Evolutionary conservation across 257 asterid genomes (phyloP).

Genomic region (Misopates orontium): DNA sequence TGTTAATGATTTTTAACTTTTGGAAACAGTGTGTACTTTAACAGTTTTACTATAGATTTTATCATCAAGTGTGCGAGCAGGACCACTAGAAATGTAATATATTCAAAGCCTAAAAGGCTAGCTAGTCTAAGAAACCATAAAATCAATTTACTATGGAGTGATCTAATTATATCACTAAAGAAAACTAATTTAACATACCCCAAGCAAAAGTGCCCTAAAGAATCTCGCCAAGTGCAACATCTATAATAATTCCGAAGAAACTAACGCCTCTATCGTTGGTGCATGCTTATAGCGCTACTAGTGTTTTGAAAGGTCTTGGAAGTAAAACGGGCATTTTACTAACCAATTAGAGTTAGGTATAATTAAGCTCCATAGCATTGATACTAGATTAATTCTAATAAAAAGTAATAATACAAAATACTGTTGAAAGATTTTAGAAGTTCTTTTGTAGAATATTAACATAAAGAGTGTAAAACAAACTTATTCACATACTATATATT

Average conservation of each 20-base stretch:
- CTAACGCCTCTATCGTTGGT: background rate
- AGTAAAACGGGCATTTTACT: too few relatives aligned
- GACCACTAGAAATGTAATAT: slow-evolving; percentile 7
- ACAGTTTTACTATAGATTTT: background rate
- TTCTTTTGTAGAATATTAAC: too few relatives aligned
- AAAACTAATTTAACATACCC: background rate
- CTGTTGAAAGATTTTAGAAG: too few relatives aligned
- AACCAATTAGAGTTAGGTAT: too few relatives aligned
- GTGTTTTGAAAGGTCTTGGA: too few relatives aligned
- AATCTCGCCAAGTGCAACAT: slow-evolving; percentile 14
- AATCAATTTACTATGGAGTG: slow-evolving; percentile 13
- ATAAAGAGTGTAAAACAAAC: too few relatives aligned
- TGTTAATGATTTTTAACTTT: slow-evolving; percentile 23
- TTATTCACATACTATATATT: too few relatives aligned
- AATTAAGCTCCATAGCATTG: too few relatives aligned
- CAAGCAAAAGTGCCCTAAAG: slow-evolving; percentile 9
- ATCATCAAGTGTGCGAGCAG: background rate
- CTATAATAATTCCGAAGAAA: background rate
- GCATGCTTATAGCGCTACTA: too few relatives aligned
- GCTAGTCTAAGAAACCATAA: slow-evolving; percentile 11
- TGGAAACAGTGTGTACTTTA: slow-evolving; percentile 9
- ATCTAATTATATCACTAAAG: slow-evolving; percentile 11
- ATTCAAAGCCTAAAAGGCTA: slow-evolving; percentile 2
- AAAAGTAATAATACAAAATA: too few relatives aligned
- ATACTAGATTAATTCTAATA: too few relatives aligned